Conservation (phyloP, 2,329 filamentous ascomycete genomes). For the Botrytis squamosa region DNA sequence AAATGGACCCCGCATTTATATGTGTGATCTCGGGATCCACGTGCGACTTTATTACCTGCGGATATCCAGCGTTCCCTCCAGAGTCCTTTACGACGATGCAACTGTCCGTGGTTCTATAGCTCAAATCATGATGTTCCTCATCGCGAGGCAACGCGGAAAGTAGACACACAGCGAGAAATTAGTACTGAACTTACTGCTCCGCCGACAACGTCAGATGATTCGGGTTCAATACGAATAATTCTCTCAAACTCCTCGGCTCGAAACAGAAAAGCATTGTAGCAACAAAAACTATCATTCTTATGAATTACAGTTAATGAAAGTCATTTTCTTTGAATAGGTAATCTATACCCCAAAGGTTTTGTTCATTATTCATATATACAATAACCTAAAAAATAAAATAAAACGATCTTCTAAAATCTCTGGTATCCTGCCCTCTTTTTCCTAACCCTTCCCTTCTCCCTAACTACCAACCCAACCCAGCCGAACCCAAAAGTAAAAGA, state of each 20-base stretch:
- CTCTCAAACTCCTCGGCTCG: not conserved
- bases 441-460: not conserved
- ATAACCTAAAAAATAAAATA: not conserved
- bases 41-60: rapidly evolving
- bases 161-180: not conserved
- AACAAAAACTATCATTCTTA: not conserved
- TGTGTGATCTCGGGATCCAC: not conserved
- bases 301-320: not conserved
- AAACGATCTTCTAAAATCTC: not conserved
- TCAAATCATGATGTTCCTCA: not conserved
- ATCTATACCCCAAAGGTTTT: not conserved
- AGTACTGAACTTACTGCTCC: not conserved
- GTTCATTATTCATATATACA: constrained; percentile 2
- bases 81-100: not conserved
- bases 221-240: rapidly evolving
- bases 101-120: not conserved
- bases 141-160: not conserved
- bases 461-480: not conserved
- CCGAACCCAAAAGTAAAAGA: not conserved
- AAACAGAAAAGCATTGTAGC: not conserved
- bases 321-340: not conserved
- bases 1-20: not conserved
- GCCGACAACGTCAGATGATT: not conserved
- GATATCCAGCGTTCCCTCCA: not conserved
- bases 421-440: not conserved